phyloP scores from a whole-genome alignment of 2,329 filamentous ascomycete species.

The Endoconidiophora polonica region DNA sequence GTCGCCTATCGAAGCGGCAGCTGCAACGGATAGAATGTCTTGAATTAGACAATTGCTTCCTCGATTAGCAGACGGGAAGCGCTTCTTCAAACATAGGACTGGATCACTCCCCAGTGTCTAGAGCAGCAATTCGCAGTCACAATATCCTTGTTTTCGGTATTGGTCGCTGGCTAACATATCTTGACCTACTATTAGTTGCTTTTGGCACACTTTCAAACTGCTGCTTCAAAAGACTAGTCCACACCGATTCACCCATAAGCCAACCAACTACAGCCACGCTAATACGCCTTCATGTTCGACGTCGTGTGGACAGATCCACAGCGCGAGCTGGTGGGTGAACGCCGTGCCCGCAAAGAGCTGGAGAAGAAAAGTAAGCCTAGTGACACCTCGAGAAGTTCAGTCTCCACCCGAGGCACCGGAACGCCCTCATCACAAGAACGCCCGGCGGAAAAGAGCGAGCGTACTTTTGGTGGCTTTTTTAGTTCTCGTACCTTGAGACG shows the following conservation, averaged over 20 bases:
- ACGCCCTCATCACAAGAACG: constrained; percentile 19
- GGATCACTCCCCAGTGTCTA: background rate
- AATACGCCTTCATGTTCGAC: constrained; percentile 33
- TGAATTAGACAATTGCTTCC: too few relatives aligned
- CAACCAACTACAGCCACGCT: background rate
- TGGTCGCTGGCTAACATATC: background rate
- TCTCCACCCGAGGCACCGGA: constrained; percentile 27
- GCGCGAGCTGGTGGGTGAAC: constrained; percentile 35
- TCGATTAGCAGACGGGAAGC: too few relatives aligned
- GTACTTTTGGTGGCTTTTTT: constrained; percentile 27
- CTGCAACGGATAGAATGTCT: too few relatives aligned
- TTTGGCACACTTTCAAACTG: background rate
- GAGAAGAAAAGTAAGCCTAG: constrained; percentile 21
- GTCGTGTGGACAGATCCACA: constrained; percentile 41
- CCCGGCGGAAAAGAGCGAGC: constrained; percentile 16
- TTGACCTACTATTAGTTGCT: background rate
- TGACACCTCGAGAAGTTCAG: constrained; percentile 20
- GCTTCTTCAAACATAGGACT: background rate
- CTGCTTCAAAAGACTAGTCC: background rate
- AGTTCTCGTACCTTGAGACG: constrained; percentile 24
- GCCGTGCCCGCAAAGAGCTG: constrained; percentile 31
- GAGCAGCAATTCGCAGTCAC: background rate
- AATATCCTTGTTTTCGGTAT: background rate
- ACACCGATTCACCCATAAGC: background rate
- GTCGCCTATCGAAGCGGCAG: too few relatives aligned